These are phyloP conservation scores for Trypanosomatidae sp. DNA, from an alignment of 208 protist genomes.

Conservation along the genomic window DNA sequence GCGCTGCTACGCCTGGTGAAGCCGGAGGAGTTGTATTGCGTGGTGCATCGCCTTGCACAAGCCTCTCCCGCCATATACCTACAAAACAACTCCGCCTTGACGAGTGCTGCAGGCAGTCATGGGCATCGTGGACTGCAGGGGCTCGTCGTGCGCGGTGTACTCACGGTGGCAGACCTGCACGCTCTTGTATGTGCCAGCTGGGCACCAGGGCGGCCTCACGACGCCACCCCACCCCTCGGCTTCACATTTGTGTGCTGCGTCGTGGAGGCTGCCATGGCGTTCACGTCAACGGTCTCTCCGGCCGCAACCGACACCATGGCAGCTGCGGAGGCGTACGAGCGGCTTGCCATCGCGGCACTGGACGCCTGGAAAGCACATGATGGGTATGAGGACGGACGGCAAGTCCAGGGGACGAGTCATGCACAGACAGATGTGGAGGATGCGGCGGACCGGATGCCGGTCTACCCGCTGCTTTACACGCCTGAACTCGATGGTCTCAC, in stretches of 20 bases:
- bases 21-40: constrained; percentile 11
- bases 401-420: neutral
- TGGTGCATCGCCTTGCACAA: constrained; percentile 12
- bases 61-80: neutral
- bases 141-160: constrained; percentile 18
- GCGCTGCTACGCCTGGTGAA: constrained; percentile 34
- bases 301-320: neutral
- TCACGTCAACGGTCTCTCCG: neutral
- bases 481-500: neutral
- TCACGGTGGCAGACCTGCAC: constrained; percentile 30
- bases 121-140: neutral
- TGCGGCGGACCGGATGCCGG: neutral
- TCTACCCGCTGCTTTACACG: constrained; percentile 16
- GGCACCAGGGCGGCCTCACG: constrained; percentile 9
- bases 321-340: constrained; percentile 12
- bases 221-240: constrained; percentile 18
- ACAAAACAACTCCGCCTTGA: neutral
- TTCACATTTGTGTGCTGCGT: constrained; percentile 18
- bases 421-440: neutral
- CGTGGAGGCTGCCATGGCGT: constrained; percentile 17
- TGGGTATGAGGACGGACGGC: neutral
- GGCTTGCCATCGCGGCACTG: neutral
- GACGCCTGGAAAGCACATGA: constrained; percentile 7
- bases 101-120: neutral
- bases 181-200: constrained; percentile 20